phyloP scores from a whole-genome alignment of 306 rosid species.

The Malus domestica region ASM211411v1 NC_041795.1:33297001-33297500 shows the following conservation, averaged over 20 bases:
- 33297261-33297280: background rate
- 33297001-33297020: background rate
- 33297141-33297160: too few species aligned
- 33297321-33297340: background rate
- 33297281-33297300: background rate
- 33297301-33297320: background rate
- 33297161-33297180: too few species aligned
- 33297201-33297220: background rate
- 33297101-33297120: too few species aligned
- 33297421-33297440: background rate
- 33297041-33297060: background rate
- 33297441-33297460: background rate
- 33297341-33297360: background rate
- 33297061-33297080: accelerated
- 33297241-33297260: background rate
- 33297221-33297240: background rate
- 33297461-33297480: background rate
- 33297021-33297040: background rate
- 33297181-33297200: background rate
- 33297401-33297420: background rate
- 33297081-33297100: too few species aligned
- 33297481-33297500: background rate
- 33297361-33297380: background rate
- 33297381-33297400: background rate
- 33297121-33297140: too few species aligned